Conservation (phyloP, 108 stramenopile genomes). For the Stephanodiscus triporus region DNA sequence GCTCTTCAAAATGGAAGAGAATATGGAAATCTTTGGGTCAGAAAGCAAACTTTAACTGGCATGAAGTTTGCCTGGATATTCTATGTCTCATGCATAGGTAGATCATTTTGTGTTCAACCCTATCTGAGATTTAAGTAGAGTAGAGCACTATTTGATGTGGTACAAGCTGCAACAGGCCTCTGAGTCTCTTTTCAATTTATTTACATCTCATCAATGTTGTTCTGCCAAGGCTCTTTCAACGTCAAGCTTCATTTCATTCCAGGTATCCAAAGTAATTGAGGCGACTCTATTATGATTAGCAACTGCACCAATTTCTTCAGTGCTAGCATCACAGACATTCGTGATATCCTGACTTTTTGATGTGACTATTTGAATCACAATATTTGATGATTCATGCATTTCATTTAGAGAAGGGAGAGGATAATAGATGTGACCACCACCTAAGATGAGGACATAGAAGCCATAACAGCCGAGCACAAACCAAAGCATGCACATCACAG, state of each 20-base stretch:
- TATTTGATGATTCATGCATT: constrained; percentile 6
- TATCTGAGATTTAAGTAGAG: too few species aligned
- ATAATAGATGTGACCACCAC: constrained; percentile 5
- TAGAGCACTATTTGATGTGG: too few species aligned
- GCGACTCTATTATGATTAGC: not conserved
- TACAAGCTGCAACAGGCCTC: too few species aligned
- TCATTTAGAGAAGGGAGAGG: not conserved
- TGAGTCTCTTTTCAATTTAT: too few species aligned
- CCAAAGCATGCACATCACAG: constrained; percentile 37
- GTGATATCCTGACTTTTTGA: not conserved
- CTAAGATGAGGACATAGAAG: constrained; percentile 40
- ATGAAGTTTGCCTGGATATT: too few species aligned
- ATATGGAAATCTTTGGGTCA: too few species aligned
- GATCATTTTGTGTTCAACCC: too few species aligned
- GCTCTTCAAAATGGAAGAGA: too few species aligned
- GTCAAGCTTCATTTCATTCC: constrained; percentile 18
- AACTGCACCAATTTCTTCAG: not conserved
- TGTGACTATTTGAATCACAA: constrained; percentile 18
- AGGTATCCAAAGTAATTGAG: constrained; percentile 19
- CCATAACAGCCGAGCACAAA: constrained; percentile 48
- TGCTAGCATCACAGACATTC: not conserved
- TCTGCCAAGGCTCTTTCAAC: constrained; percentile 6
- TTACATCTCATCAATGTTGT: too few species aligned
- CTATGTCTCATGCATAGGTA: too few species aligned
- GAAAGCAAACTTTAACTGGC: too few species aligned